Percentiles rank a stretch among this genome's conserved stretches.
Conservation (phyloP, 2,329 filamentous ascomycete species). For the Aspergillus fructus region DNA sequence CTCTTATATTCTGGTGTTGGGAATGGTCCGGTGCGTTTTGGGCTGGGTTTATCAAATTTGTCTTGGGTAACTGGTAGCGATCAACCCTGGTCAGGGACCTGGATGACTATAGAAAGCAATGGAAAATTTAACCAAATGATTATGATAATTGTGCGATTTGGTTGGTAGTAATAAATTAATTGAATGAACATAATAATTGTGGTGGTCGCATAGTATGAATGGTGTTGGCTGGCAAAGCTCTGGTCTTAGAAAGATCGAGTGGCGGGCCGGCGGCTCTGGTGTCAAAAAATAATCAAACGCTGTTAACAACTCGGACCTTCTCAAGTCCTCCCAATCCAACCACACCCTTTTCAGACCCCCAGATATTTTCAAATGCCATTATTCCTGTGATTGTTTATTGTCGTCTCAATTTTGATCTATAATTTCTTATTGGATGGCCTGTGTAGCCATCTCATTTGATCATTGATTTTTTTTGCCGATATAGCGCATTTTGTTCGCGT, state of each 20-base stretch:
- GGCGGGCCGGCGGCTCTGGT: not conserved
- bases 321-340: not conserved
- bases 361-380: not conserved
- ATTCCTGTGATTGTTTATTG: not conserved
- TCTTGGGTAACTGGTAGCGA: constrained; percentile 8
- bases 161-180: not conserved
- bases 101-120: constrained; percentile 4
- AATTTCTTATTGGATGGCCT: not conserved
- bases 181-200: not conserved
- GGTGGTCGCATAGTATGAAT: not conserved
- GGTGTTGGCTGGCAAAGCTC: not conserved
- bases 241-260: not conserved
- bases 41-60: constrained; percentile 5
- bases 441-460: not conserved
- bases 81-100: constrained; percentile 1
- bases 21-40: constrained; percentile 4
- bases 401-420: not conserved
- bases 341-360: not conserved
- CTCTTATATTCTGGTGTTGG: constrained; percentile 8
- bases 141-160: not conserved
- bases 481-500: not conserved
- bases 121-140: not conserved
- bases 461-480: not conserved
- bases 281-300: not conserved
- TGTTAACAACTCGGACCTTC: not conserved